A percentile compares a stretch with the other conserved stretches of the same genome.
Conservation (phyloP, 2,329 filamentous ascomycete genomes). For the Thermoascus crustaceus region DNA sequence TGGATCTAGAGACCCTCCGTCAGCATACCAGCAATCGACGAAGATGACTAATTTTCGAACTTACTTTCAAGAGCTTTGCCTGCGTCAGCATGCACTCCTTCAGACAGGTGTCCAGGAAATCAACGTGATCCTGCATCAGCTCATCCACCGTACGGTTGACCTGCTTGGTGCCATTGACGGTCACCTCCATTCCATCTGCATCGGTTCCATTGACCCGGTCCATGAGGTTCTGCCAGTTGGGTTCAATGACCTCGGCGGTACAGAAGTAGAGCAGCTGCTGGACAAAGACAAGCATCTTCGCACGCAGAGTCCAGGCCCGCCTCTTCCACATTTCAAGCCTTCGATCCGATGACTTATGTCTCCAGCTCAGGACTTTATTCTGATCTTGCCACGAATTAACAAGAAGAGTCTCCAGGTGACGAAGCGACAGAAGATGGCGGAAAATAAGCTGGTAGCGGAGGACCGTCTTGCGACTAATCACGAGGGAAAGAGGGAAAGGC, state of each 20-base stretch:
- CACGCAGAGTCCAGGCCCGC: slow-evolving; percentile 80
- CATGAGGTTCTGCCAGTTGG: slow-evolving; percentile 94
- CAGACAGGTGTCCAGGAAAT: slow-evolving; percentile 93
- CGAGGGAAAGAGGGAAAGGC: slow-evolving; percentile 88
- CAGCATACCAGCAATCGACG: slow-evolving; percentile 2
- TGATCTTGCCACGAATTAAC: slow-evolving; percentile 87
- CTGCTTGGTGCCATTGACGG: slow-evolving; percentile 34
- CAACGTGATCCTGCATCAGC: slow-evolving; percentile 97
- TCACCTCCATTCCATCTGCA: slow-evolving; percentile 30
- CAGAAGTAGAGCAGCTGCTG: slow-evolving; percentile 96
- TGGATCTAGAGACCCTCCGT: slow-evolving; percentile 68
- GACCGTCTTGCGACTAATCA: slow-evolving; percentile 94
- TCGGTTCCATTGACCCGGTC: slow-evolving; percentile 61
- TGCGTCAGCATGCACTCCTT: slow-evolving; percentile 99
- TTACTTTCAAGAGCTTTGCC: slow-evolving; percentile 80
- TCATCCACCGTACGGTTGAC: slow-evolving; percentile 84
- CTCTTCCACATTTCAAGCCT: slow-evolving; percentile 87
- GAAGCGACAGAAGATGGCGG: slow-evolving; percentile 81
- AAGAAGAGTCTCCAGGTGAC: slow-evolving; percentile 80
- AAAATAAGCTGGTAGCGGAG: slow-evolving; percentile 95
- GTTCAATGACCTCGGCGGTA: slow-evolving; percentile 93
- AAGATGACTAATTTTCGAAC: slow-evolving; percentile 15
- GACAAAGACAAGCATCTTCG: slow-evolving; percentile 93
- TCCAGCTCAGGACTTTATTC: slow-evolving; percentile 72
- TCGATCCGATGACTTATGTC: slow-evolving; percentile 64